Evolutionary conservation across 805 yeast genomes (phyloP), one percentile per base, ranked within the genome.

Genomic region (Saccharomycopsis capsularis): DNA sequence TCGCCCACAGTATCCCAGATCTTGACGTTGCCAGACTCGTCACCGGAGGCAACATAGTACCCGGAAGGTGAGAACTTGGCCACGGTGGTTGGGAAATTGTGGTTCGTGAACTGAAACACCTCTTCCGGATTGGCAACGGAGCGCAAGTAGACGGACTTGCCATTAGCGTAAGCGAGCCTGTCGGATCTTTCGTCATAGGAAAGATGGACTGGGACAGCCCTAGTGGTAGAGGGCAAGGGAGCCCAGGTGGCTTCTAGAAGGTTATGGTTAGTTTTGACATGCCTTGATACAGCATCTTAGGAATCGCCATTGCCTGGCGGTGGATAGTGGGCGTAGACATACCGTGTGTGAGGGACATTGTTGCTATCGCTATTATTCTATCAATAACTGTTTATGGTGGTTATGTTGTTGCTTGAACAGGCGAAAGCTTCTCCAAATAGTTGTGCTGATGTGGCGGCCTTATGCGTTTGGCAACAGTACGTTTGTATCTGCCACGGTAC

Each of bases 51-150:
- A 27, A 91, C 69, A 65, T 86, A 91, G 65, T 73, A 83, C 1
- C 99, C 97, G 11, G 89, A 81, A 1, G 98, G 96, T 1, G 95
- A 73, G 63, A 93, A 88, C 42, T 78, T 76, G 15, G 93, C 96
- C 2, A 82, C 95, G 0, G 95, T 85, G 36, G 95, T 87, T 21
- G 76, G 67, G 37, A 71, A 69, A 32, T 74, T 73, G 65, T 91
- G 98, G 42, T 78, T 82, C 7, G 75, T 75, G 68, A 83, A 91
- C 60, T 87, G 95, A n/a, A 72, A 48, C 3, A 57, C 59, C 15
- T 47, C 41, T 3, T 65, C 59, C 2, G 85, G 78, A 7, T 23
- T 32, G n/a, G 69, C 64, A 40, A 88, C 73, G 2, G 83, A 76
- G 53, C 95, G 75, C 34, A 91, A 69, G 58, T 81, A 76, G 25